phyloP scores from a whole-genome alignment of 2,329 filamentous ascomycete species.

The Fusarium pseudonygamai region DNA sequence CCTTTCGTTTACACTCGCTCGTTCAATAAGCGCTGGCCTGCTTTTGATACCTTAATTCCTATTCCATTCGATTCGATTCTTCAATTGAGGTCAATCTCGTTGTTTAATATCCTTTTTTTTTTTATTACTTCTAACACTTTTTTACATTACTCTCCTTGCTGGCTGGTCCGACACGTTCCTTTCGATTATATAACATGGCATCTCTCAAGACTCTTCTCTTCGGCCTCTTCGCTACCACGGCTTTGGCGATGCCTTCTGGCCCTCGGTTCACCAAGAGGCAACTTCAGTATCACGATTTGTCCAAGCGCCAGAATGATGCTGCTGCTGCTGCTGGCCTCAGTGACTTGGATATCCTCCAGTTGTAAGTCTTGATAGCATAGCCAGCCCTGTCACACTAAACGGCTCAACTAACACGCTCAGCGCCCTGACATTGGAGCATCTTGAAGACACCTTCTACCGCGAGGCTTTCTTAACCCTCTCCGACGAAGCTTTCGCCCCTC shows the following conservation, averaged over 20 bases:
- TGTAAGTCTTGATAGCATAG: conserved; percentile 53
- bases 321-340: conserved; percentile 58
- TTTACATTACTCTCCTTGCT: conserved; percentile 12
- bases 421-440: conserved; percentile 77
- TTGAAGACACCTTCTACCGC: conserved; percentile 77
- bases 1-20: conserved; percentile 30
- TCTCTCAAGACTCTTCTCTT: conserved; percentile 54
- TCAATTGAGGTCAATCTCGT: background rate
- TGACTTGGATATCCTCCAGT: conserved; percentile 67
- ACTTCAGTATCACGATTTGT: conserved; percentile 56
- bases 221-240: conserved; percentile 56
- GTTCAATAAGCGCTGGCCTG: conserved; percentile 37
- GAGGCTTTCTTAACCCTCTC: conserved; percentile 75
- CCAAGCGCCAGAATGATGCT: conserved; percentile 61
- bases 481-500: conserved; percentile 69
- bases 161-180: conserved; percentile 37
- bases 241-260: conserved; percentile 58
- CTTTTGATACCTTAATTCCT: conserved; percentile 25
- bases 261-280: conserved; percentile 57
- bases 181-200: conserved; percentile 45
- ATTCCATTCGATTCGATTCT: conserved; percentile 13
- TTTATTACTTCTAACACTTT: background rate
- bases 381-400: background rate
- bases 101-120: conserved; percentile 15
- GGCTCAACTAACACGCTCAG: conserved; percentile 29